phyloP scores from a whole-genome alignment of 2,329 filamentous ascomycete genomes.

The Trichoderma sp. region DNA sequence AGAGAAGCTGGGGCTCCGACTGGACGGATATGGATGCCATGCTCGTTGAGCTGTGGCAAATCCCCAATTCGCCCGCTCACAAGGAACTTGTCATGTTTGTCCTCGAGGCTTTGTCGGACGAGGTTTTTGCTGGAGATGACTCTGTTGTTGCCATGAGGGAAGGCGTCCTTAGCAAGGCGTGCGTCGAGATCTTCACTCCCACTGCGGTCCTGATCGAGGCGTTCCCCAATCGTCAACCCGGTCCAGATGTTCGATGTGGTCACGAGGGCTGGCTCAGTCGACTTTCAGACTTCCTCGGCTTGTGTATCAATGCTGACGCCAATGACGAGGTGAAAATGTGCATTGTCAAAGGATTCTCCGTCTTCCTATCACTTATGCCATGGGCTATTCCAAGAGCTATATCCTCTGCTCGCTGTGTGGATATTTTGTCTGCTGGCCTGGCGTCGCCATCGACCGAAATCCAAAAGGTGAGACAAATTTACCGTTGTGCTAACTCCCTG shows the following conservation, averaged over 20 bases:
- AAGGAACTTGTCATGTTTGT: constrained; percentile 88
- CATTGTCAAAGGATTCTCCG: constrained; percentile 73
- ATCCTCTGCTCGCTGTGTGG: constrained; percentile 67
- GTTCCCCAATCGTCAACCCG: constrained; percentile 71
- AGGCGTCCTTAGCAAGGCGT: constrained; percentile 80
- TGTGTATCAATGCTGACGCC: constrained; percentile 68
- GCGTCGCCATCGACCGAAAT: constrained; percentile 69
- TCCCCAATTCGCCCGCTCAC: constrained; percentile 60
- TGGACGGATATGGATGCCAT: constrained; percentile 94
- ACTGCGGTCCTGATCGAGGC: constrained; percentile 71
- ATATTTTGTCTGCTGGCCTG: constrained; percentile 70
- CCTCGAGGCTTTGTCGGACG: constrained; percentile 89
- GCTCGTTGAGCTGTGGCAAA: constrained; percentile 81
- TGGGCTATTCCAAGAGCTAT: constrained; percentile 90
- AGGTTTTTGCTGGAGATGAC: constrained; percentile 91
- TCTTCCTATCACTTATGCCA: constrained; percentile 75
- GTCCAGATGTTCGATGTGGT: constrained; percentile 70
- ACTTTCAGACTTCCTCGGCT: constrained; percentile 70
- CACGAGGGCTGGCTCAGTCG: constrained; percentile 86
- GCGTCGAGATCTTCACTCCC: constrained; percentile 93
- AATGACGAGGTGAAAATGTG: constrained; percentile 68
- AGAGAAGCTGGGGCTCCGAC: constrained; percentile 86
- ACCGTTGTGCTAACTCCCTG: background rate
- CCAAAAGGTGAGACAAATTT: constrained; percentile 59
- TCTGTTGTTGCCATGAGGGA: constrained; percentile 80